These are phyloP conservation scores for Hyaloscypha finlandica DNA, from an alignment of 495 filamentous ascomycete genomes.

Conservation along the genomic window DNA sequence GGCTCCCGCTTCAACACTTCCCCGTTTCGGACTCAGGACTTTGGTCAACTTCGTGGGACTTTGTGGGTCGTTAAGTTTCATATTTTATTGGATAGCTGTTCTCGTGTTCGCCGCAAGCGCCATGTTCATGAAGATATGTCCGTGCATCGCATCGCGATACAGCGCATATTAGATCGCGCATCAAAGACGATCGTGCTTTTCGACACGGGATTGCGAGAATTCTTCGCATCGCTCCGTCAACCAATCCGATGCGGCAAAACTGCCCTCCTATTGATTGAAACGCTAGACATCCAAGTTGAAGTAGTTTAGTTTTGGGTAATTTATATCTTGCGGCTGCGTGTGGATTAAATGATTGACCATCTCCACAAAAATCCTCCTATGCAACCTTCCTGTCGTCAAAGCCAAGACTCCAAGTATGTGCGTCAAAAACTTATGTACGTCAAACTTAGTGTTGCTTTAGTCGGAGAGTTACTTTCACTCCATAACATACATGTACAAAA, in stretches of 20 bases:
- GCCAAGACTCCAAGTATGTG: too few relatives aligned
- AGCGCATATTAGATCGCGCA: background rate
- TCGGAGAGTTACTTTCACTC: too few relatives aligned
- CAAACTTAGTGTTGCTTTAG: too few relatives aligned
- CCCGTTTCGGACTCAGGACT: background rate
- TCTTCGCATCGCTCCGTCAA: background rate
- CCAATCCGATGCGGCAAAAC: background rate
- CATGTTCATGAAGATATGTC: background rate
- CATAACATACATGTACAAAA: too few relatives aligned
- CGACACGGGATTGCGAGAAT: background rate
- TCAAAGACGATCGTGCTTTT: background rate
- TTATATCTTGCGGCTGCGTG: too few relatives aligned
- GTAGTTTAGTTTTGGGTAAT: background rate
- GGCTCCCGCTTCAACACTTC: background rate
- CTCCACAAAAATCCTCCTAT: too few relatives aligned
- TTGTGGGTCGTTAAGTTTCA: background rate
- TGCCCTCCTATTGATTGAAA: background rate
- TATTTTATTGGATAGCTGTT: background rate
- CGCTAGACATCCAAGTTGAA: background rate
- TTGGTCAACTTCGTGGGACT: background rate
- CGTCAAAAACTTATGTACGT: too few relatives aligned
- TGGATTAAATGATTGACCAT: too few relatives aligned
- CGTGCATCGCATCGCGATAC: background rate
- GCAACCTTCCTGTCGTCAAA: too few relatives aligned
- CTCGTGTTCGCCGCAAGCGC: conserved; percentile 1